Conservation (phyloP, 2,329 filamentous ascomycete species). For the Ophiostoma novo-ulmi region DNA sequence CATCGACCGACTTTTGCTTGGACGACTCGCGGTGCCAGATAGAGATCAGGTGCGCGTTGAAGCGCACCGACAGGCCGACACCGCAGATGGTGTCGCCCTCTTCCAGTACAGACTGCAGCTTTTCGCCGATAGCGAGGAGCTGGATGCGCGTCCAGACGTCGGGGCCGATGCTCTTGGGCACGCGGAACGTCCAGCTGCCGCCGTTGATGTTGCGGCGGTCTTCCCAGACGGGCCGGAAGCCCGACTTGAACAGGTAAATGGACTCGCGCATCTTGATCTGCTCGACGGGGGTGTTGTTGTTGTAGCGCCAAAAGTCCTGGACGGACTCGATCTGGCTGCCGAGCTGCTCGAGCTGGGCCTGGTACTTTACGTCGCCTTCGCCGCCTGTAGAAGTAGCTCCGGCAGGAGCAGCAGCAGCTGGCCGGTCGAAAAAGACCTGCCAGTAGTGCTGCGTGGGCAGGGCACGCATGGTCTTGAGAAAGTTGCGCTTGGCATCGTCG, state of each 20-base stretch:
- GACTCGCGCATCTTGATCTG: constrained; percentile 72
- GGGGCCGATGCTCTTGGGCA: constrained; percentile 67
- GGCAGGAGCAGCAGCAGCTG: neutral
- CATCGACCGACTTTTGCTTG: constrained; percentile 72
- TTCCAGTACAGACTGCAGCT: constrained; percentile 68
- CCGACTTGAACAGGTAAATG: constrained; percentile 73
- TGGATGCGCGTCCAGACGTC: constrained; percentile 79
- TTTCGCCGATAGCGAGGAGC: constrained; percentile 76
- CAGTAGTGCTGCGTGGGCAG: constrained; percentile 77
- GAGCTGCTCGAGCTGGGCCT: constrained; percentile 56
- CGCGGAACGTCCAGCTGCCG: constrained; percentile 87
- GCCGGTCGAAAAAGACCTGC: constrained; percentile 63
- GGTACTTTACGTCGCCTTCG: constrained; percentile 41
- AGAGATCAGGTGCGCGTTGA: constrained; percentile 82
- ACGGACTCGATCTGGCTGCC: constrained; percentile 67
- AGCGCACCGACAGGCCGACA: constrained; percentile 78
- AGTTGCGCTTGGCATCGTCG: constrained; percentile 77
- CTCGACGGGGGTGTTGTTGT: constrained; percentile 73
- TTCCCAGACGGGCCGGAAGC: constrained; percentile 73
- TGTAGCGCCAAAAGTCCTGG: constrained; percentile 79
- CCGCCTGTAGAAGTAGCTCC: neutral
- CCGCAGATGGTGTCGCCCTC: constrained; percentile 80
- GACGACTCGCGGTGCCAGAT: constrained; percentile 89
- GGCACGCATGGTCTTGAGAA: constrained; percentile 66
- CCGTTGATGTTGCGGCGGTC: constrained; percentile 81